Conservation (phyloP, 768 basidiomycete genomes). For the Panus rudis region DNA sequence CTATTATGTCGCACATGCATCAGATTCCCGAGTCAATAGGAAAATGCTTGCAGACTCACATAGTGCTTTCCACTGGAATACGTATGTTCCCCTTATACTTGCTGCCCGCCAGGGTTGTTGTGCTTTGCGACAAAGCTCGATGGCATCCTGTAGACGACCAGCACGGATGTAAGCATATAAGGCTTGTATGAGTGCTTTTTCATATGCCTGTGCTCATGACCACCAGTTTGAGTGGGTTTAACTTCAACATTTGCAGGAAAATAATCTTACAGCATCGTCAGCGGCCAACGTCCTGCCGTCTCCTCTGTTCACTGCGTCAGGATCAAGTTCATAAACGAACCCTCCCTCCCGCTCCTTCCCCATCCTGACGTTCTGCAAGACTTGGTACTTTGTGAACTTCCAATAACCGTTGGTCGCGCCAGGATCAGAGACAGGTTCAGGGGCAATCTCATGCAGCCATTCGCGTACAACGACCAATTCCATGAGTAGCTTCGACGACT, state of each 20-base stretch:
- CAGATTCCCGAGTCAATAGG: conserved; percentile 2
- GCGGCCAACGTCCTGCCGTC: conserved; percentile 54
- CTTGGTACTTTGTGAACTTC: conserved; percentile 71
- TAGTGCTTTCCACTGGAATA: conserved; percentile 72
- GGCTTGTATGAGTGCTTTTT: conserved; percentile 69
- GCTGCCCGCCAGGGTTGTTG: conserved; percentile 93
- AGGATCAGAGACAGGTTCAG: conserved; percentile 48
- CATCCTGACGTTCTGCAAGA: conserved; percentile 57
- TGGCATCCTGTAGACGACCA: conserved; percentile 78
- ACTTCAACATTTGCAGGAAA: background rate
- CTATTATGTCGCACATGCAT: conserved; percentile 17
- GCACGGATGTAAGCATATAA: conserved; percentile 79
- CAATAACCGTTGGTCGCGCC: conserved; percentile 80
- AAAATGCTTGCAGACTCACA: conserved; percentile 34
- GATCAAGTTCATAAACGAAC: conserved; percentile 67
- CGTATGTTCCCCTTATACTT: conserved; percentile 72
- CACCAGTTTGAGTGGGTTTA: background rate
- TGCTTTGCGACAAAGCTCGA: conserved; percentile 72
- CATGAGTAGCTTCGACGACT: conserved; percentile 55
- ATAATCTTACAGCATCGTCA: conserved; percentile 65
- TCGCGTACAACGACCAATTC: conserved; percentile 82
- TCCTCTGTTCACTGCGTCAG: conserved; percentile 65
- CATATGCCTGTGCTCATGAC: conserved; percentile 51
- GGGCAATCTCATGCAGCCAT: conserved; percentile 79
- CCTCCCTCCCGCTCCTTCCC: conserved; percentile 38